Evolutionary conservation across 2,329 filamentous ascomycete species (phyloP), one percentile per base, ranked within the genome.

Genomic region (Fusarium beomiforme): DNA sequence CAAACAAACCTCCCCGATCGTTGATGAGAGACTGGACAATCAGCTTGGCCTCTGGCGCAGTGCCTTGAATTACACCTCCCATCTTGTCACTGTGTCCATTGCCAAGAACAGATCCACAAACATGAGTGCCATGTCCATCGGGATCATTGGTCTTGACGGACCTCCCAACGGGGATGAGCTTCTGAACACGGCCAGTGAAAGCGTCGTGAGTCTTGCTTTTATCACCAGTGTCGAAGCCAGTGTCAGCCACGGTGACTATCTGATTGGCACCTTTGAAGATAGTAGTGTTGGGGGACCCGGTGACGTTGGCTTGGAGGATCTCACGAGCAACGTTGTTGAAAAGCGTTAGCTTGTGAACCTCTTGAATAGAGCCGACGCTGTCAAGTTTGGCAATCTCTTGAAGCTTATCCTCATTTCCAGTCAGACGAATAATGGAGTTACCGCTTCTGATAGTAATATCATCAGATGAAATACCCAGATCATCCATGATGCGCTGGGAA

Each of bases 361-460:
- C 17, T 14, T 56, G 36, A 5, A 56, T 56, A 2, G 53, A 24
- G 9, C 29, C 39, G 11, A 56, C 53, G 3, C 21, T 33, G 21
- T 56, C 53, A 6, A 56, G 23, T 29, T 56, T 56, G 13, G 53
- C 39, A 23, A 56, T 56, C 3, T 56, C 51, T 16, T 39, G 31
- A 12, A 51, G 19, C 33, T 26, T 37, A 2, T 51, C 47, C n/a
- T 51, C 37, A 4, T 51, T 51, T 6, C 33, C 47, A 0, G 12
- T 51, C 6, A 51, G 33, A 5, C 47, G 47, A 51, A 51, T 51
- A 33, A 51, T 14, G 16, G 47, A 37, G 3, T 19, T 16, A 9
- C 17, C 31, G 2, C 23, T 17, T 26, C 47, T 36, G 23, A 51
- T 51, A 2, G 31, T 37, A 13, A 51, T 26, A 12, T 51, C 47